Percentiles rank a stretch among this genome's conserved stretches.
Conservation (phyloP, 2,329 filamentous ascomycete genomes). For the Trichoderma asperellum region DNA sequence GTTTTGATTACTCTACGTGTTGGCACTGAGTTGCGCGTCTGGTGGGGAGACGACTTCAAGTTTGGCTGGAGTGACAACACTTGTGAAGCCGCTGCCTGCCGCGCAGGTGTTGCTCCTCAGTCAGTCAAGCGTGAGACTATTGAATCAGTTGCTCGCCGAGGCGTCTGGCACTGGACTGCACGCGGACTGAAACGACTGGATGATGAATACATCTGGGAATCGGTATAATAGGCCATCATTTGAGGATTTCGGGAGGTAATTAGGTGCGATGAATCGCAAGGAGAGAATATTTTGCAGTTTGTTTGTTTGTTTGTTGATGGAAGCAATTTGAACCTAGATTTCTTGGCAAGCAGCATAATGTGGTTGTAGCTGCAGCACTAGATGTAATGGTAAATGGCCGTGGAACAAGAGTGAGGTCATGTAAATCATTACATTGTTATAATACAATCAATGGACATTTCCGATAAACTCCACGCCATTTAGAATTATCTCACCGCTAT, state of each 20-base stretch:
- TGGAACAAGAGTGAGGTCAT: conserved; percentile 31
- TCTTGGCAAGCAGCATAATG: conserved; percentile 43
- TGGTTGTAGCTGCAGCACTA: conserved; percentile 37
- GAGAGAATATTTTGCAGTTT: conserved; percentile 37
- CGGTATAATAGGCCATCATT: conserved; percentile 36
- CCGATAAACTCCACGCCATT: background rate
- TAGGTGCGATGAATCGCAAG: conserved; percentile 37
- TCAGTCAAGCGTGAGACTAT: conserved; percentile 42
- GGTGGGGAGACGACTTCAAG: conserved; percentile 49
- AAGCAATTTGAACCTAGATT: conserved; percentile 41
- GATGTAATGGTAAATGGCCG: conserved; percentile 39
- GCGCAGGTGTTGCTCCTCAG: conserved; percentile 36
- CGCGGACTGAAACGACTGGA: conserved; percentile 41
- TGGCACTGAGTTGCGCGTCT: conserved; percentile 44
- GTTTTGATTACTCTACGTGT: conserved; percentile 46
- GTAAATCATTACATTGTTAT: conserved; percentile 26
- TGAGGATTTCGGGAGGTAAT: conserved; percentile 29
- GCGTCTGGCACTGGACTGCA: conserved; percentile 43
- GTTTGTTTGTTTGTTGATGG: conserved; percentile 38
- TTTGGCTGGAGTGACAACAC: conserved; percentile 49
- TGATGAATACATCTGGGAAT: conserved; percentile 40
- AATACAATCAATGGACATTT: conserved; percentile 21
- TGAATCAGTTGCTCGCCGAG: conserved; percentile 38
- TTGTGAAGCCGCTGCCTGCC: conserved; percentile 46
- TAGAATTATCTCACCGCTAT: background rate